phyloP scores from a whole-genome alignment of 78 protist species.

The Pelomyxa schiedti region DNA sequence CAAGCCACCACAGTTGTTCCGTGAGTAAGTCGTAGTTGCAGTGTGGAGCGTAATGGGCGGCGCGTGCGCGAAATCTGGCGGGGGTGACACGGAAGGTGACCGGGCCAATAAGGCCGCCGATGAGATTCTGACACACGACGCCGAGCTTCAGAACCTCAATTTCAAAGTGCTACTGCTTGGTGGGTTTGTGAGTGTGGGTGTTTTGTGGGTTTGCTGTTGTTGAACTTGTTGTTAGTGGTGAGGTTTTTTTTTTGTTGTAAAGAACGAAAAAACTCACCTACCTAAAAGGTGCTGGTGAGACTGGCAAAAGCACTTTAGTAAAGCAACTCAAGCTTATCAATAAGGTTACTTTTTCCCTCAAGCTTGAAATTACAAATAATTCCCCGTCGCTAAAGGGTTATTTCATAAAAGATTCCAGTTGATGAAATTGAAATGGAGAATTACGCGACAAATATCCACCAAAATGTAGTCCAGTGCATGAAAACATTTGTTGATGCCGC shows the following conservation, averaged over 20 bases:
- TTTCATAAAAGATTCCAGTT: constrained; percentile 36
- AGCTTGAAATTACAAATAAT: no score
- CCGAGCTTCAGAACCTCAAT: neutral
- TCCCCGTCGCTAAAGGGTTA: no score
- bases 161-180: constrained; percentile 1
- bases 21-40: no score
- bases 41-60: no score
- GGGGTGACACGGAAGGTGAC: no score
- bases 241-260: neutral
- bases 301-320: constrained; percentile 52
- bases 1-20: no score
- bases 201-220: neutral
- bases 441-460: constrained; percentile 41
- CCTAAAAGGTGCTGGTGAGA: constrained; percentile 44
- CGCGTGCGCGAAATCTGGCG: no score
- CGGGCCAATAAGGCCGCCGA: no score
- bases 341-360: no score
- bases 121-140: neutral
- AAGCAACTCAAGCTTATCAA: constrained; percentile 48
- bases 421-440: constrained; percentile 41
- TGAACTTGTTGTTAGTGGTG: neutral
- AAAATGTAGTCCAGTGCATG: constrained; percentile 45
- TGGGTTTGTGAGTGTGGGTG: neutral
- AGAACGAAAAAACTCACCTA: neutral
- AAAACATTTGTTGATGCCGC: constrained; percentile 45